Evolutionary conservation across 345 rosid genomes (phyloP).

Genomic region (Citrus mangshanensis): DNA sequence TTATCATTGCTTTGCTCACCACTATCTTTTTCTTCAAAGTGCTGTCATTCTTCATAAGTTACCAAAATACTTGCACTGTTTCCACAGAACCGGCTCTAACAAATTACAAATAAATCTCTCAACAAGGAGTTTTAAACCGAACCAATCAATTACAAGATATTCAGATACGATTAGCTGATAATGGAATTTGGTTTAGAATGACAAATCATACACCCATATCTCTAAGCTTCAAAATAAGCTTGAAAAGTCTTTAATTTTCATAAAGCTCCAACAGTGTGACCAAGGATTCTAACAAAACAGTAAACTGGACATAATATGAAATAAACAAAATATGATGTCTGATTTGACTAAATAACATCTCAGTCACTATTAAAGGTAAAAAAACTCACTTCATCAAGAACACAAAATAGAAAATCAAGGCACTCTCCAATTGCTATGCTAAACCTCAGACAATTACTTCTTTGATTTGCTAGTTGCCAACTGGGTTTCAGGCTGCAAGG

Average conservation of each 20-base stretch:
- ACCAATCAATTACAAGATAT: too few relatives aligned
- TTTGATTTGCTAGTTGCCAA: conserved; percentile 71
- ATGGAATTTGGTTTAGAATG: too few relatives aligned
- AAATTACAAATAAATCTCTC: background rate
- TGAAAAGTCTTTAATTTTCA: background rate
- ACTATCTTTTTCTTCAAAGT: too few relatives aligned
- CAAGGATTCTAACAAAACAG: conserved; percentile 5
- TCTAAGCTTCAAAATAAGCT: background rate
- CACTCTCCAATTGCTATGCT: background rate
- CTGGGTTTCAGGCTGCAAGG: conserved; percentile 79
- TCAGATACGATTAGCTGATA: too few relatives aligned
- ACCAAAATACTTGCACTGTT: too few relatives aligned
- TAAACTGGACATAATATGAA: conserved; percentile 11
- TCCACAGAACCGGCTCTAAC: background rate
- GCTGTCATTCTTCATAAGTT: too few relatives aligned
- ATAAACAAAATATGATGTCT: conserved; percentile 12
- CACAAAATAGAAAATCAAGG: background rate
- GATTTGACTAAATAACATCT: conserved; percentile 20
- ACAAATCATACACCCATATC: too few relatives aligned
- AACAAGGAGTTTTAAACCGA: too few relatives aligned
- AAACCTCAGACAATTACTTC: conserved; percentile 39
- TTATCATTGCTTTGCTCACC: too few relatives aligned
- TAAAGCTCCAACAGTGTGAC: conserved; percentile 4
- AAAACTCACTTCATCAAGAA: conserved; percentile 15
- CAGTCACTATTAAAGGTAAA: conserved; percentile 19